Evolutionary conservation across 2,329 filamentous ascomycete genomes (phyloP), one percentile per base, ranked within the genome.

Genomic region (Atkinsonella texensis): DNA sequence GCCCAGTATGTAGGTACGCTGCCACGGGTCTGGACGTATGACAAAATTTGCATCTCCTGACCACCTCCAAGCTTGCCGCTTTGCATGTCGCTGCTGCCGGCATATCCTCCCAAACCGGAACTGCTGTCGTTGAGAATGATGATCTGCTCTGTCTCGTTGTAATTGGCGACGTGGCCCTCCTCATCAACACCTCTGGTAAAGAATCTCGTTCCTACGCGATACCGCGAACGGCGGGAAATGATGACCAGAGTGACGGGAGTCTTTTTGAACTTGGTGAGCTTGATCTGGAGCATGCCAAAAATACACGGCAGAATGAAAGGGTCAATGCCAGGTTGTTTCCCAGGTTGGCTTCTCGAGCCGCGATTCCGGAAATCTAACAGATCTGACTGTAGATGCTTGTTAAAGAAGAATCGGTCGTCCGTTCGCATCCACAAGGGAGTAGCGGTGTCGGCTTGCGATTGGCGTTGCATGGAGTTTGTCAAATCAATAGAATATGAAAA

Each of bases 381-480:
- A 62, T 96, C 89, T 8, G 87, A 85, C 66, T 91, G 88, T 47
- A 97, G 79, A 67, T 95, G 94, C 57, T 85, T 84, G 70, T 98
- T 98, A 89, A 91, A 98, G 75, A 96, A 98, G 75, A 98, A 98
- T 57, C 93, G 88, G 65, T 97, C 90, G 68, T 98, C 93, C 56
- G 91, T 85, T 59, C 89, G 78, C 74, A 86, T 84, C 93, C 93
- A 98, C 53, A 97, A 70, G 12, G 93, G 90, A 51, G 77, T 73
- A 15, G 79, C 78, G 52, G 74, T 71, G 65, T 95, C 82, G 57
- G 81, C 74, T 58, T 90, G 82, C 3, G 90, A 83, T 66, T 97
- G 93, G 57, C 93, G 83, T 71, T 98, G 93, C 73, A 97, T 95
- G 65, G 82, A 90, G 74, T 95, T 98, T 60, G 93, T 98, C 57